These are phyloP conservation scores for Starmerella roubikii DNA, from an alignment of 805 yeast genomes.

Conservation along the genomic window DNA sequence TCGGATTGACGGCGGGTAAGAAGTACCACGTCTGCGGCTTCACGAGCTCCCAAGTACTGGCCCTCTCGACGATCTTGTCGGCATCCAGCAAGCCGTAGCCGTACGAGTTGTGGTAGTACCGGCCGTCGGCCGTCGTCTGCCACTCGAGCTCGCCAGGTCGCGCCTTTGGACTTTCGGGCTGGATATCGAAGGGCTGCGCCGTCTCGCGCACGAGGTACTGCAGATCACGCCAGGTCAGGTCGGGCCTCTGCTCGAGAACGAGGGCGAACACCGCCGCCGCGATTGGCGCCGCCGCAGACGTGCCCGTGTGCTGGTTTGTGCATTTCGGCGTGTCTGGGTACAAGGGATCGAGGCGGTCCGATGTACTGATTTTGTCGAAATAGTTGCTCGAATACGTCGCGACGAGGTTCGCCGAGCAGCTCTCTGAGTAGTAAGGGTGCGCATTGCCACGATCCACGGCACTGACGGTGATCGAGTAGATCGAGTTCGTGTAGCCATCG, in stretches of 20 bases:
- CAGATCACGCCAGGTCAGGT: conserved; percentile 88
- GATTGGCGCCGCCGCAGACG: conserved; percentile 97
- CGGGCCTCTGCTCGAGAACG: conserved; percentile 69
- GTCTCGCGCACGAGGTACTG: conserved; percentile 69
- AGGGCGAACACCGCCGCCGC: conserved; percentile 93
- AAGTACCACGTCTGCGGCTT: conserved; percentile 82
- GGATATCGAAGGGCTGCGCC: conserved; percentile 51
- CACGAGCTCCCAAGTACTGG: conserved; percentile 67
- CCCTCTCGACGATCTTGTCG: conserved; percentile 52
- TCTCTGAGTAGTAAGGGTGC: conserved; percentile 83
- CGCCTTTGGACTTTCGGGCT: conserved; percentile 1
- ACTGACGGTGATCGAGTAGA: conserved; percentile 86
- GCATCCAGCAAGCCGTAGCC: conserved; percentile 94
- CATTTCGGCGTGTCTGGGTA: conserved; percentile 32
- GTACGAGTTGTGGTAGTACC: conserved; percentile 66
- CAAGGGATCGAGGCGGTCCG: conserved; percentile 26
- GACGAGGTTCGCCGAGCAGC: conserved; percentile 88
- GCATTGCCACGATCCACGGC: conserved; percentile 78
- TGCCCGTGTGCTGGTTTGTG: conserved; percentile 75
- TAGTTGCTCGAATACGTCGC: conserved; percentile 89
- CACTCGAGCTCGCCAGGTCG: conserved; percentile 35
- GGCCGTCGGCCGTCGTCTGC: conserved; percentile 56
- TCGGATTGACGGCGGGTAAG: conserved; percentile 18
- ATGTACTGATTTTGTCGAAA: conserved; percentile 77
- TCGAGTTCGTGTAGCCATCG: conserved; percentile 94